Evolutionary conservation across 1,284 basidiomycete genomes (phyloP).

Genomic region (Cystobasidiaceae sp.): DNA sequence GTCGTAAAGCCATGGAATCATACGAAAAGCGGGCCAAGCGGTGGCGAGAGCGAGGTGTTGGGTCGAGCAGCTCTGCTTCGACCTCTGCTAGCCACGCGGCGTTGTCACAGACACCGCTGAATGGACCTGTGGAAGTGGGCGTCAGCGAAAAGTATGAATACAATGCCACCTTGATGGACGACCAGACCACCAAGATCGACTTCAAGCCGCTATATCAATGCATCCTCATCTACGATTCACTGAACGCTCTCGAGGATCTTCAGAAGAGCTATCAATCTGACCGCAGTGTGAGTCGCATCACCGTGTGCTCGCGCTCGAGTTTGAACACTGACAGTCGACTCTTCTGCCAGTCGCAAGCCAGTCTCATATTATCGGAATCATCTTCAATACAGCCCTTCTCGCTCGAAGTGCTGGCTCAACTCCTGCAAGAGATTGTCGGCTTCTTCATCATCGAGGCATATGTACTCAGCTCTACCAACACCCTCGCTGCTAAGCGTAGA

Average conservation of each 20-base stretch:
- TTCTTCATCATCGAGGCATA: slow-evolving; percentile 97
- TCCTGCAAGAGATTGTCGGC: slow-evolving; percentile 92
- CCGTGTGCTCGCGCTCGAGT: not conserved
- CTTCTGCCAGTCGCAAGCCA: slow-evolving; percentile 76
- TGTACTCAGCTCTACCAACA: slow-evolving; percentile 74
- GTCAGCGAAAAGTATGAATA: slow-evolving; percentile 89
- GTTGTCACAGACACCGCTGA: slow-evolving; percentile 69
- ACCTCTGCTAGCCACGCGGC: slow-evolving; percentile 53
- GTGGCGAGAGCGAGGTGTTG: slow-evolving; percentile 62
- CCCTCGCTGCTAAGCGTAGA: slow-evolving; percentile 49
- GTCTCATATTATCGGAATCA: slow-evolving; percentile 74
- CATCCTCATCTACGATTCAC: slow-evolving; percentile 91
- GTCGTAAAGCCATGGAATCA: slow-evolving; percentile 77
- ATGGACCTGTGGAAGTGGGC: slow-evolving; percentile 88
- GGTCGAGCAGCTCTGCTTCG: slow-evolving; percentile 45
- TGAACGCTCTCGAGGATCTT: slow-evolving; percentile 82
- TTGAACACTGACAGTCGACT: slow-evolving; percentile 10
- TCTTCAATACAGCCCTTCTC: slow-evolving; percentile 53
- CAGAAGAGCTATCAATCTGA: slow-evolving; percentile 92
- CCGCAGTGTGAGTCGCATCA: slow-evolving; percentile 62
- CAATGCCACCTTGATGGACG: slow-evolving; percentile 69
- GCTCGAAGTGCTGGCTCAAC: slow-evolving; percentile 52
- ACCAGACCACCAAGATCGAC: slow-evolving; percentile 79
- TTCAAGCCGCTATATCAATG: slow-evolving; percentile 95
- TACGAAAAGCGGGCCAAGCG: slow-evolving; percentile 79